A percentile compares a stretch with the other conserved stretches of the same genome.
Conservation (phyloP, 1,139 yeast species). For the Suhomyces wounanorum region DNA sequence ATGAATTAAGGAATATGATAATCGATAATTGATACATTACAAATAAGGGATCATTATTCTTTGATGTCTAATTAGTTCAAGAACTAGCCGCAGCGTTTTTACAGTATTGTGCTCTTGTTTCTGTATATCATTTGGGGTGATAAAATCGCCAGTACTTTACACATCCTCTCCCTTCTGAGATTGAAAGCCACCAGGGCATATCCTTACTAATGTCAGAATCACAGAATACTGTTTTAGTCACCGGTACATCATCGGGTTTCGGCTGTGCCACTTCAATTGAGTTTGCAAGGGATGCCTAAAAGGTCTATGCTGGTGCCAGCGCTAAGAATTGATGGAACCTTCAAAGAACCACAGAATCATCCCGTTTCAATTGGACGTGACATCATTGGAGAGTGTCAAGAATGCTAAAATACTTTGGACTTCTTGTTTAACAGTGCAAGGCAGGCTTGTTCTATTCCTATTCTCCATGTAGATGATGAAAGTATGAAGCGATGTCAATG, state of each 20-base stretch:
- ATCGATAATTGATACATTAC: no score
- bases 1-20: no score
- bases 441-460: conserved; percentile 74
- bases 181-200: not conserved
- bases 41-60: no score
- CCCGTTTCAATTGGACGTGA: conserved; percentile 2
- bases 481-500: conserved; percentile 61
- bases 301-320: conserved; percentile 68
- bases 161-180: not conserved
- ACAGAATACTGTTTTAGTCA: conserved; percentile 52
- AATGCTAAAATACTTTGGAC: conserved; percentile 31
- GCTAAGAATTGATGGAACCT: conserved; percentile 62
- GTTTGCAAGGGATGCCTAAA: conserved; percentile 61
- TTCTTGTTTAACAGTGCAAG: conserved; percentile 69
- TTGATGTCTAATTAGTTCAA: no score
- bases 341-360: conserved; percentile 43
- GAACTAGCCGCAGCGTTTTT: no score
- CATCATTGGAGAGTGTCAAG: conserved; percentile 47
- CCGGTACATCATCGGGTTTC: conserved; percentile 85
- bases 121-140: no score
- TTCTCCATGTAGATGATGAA: conserved; percentile 64
- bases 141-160: no score
- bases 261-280: conserved; percentile 64
- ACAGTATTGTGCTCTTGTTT: no score
- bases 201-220: not conserved